These are phyloP conservation scores for Cicer cuneatum DNA, from an alignment of 306 rosid species.

Conservation along the genomic window DNA sequence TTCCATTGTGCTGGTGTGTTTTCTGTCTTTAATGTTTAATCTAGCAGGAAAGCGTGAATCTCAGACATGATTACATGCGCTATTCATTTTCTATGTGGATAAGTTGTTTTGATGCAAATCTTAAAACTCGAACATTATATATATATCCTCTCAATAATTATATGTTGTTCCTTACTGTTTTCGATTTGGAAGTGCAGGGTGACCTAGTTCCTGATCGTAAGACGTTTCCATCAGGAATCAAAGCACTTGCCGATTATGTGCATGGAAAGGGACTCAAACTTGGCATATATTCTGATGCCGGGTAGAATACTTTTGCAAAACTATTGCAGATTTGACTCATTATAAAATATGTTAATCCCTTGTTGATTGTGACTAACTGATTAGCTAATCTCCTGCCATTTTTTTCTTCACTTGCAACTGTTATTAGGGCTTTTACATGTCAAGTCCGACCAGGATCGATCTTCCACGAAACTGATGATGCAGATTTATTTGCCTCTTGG, in stretches of 20 bases:
- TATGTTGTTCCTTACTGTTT: slow-evolving; percentile 42
- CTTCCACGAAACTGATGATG: slow-evolving; percentile 79
- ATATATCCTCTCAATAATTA: slow-evolving; percentile 15
- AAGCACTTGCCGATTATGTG: slow-evolving; percentile 84
- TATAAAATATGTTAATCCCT: slow-evolving; percentile 19
- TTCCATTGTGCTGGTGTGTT: slow-evolving; percentile 17
- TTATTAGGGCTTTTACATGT: slow-evolving; percentile 78
- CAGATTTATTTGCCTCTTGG: slow-evolving; percentile 89
- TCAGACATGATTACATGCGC: not conserved
- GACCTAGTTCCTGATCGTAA: slow-evolving; percentile 72
- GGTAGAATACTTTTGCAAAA: slow-evolving; percentile 61
- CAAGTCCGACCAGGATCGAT: slow-evolving; percentile 97
- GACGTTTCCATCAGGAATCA: slow-evolving; percentile 92
- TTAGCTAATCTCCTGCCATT: slow-evolving; percentile 29
- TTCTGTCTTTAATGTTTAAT: slow-evolving; percentile 31
- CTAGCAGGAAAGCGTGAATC: slow-evolving; percentile 26
- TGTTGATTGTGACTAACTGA: slow-evolving; percentile 37
- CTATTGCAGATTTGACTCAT: slow-evolving; percentile 35
- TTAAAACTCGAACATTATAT: slow-evolving; percentile 15
- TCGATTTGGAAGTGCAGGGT: slow-evolving; percentile 61
- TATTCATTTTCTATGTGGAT: slow-evolving; percentile 33
- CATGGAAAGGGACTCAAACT: slow-evolving; percentile 88
- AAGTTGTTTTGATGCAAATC: slow-evolving; percentile 28
- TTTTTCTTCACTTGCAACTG: slow-evolving; percentile 43
- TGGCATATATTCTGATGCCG: slow-evolving; percentile 97